Conservation (phyloP, 257 asterid genomes). For the Gentiana dahurica region DNA sequence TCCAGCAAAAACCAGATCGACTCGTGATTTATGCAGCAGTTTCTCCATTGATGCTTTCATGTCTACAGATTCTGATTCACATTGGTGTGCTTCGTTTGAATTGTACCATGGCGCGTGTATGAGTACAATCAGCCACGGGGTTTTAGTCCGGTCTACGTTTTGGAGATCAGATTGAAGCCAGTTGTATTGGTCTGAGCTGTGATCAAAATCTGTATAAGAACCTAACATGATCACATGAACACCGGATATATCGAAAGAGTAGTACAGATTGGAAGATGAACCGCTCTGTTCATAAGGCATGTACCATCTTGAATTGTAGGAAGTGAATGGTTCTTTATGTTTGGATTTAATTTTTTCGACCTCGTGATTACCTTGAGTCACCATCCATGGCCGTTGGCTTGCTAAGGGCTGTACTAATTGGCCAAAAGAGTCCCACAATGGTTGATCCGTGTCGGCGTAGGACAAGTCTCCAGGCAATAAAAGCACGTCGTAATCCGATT, state of each 20-base stretch:
- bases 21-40: conserved; percentile 46
- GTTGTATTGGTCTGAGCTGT: conserved; percentile 42
- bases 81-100: conserved; percentile 66
- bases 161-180: conserved; percentile 56
- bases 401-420: conserved; percentile 54
- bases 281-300: conserved; percentile 78
- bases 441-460: conserved; percentile 45
- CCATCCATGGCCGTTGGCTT: conserved; percentile 87
- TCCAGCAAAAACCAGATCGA: conserved; percentile 67
- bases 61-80: conserved; percentile 36
- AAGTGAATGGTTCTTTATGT: conserved; percentile 23
- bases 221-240: conserved; percentile 78
- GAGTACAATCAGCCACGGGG: conserved; percentile 66
- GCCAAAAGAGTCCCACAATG: conserved; percentile 70
- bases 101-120: conserved; percentile 94
- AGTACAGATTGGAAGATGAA: conserved; percentile 64
- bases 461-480: conserved; percentile 71
- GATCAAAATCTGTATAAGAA: conserved; percentile 60
- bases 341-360: conserved; percentile 34
- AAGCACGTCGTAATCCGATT: conserved; percentile 44
- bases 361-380: conserved; percentile 88
- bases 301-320: conserved; percentile 72
- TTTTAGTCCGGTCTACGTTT: conserved; percentile 38
- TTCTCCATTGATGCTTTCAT: conserved; percentile 74
- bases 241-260: conserved; percentile 67